Evolutionary conservation across 2,329 filamentous ascomycete species (phyloP).

Genomic region (Teratosphaeria viscida): DNA sequence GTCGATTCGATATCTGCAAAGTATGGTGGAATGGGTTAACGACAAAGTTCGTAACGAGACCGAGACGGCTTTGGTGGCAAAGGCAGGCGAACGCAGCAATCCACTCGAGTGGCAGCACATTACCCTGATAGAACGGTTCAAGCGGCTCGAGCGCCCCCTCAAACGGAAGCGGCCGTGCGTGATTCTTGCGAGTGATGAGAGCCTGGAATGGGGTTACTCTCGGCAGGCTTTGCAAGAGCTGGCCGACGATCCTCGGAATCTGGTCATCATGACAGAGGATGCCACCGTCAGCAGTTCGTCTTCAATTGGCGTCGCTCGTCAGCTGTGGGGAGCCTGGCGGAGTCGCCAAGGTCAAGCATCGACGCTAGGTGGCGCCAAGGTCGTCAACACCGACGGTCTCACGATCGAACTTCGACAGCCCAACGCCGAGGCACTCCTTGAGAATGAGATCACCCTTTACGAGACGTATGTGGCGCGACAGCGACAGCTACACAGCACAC

Average conservation of each 20-base stretch:
- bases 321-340: slow-evolving; percentile 55
- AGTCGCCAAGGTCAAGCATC: slow-evolving; percentile 14
- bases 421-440: slow-evolving; percentile 57
- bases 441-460: slow-evolving; percentile 69
- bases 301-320: slow-evolving; percentile 51
- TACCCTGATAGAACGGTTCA: slow-evolving; percentile 69
- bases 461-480: slow-evolving; percentile 89
- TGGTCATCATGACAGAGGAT: slow-evolving; percentile 55
- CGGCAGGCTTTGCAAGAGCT: slow-evolving; percentile 66
- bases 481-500: slow-evolving; percentile 71
- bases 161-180: slow-evolving; percentile 51
- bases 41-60: slow-evolving; percentile 78
- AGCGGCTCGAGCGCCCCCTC: slow-evolving; percentile 64
- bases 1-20: slow-evolving; percentile 81
- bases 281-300: slow-evolving; percentile 17
- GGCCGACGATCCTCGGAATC: slow-evolving; percentile 65
- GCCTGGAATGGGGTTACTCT: slow-evolving; percentile 90
- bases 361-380: slow-evolving; percentile 34
- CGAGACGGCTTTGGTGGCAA: slow-evolving; percentile 31
- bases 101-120: slow-evolving; percentile 88
- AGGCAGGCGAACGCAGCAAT: slow-evolving; percentile 39
- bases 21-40: slow-evolving; percentile 99
- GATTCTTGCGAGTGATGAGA: slow-evolving; percentile 82
- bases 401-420: slow-evolving; percentile 34
- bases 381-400: slow-evolving; percentile 42